Percentiles rank a stretch among this genome's conserved stretches.
Evolutionary conservation across 345 rosid species (phyloP).

Genomic region (Mallotus nudiflorus): DNA sequence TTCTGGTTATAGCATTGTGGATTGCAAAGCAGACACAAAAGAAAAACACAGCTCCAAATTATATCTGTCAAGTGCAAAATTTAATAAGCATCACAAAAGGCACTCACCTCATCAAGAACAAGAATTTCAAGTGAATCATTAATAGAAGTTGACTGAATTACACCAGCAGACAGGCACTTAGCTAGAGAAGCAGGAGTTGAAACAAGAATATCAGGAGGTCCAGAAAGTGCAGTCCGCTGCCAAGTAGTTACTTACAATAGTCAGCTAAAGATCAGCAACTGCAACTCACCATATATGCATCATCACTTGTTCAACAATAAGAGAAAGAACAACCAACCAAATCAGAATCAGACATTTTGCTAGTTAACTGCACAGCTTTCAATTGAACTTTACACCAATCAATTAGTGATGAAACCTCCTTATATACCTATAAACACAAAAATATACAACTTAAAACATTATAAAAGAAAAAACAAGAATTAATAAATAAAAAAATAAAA

Average conservation of each 20-base stretch:
- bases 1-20: too few species aligned
- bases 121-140: conserved; percentile 71
- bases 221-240: conserved; percentile 73
- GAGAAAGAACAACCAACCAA: conserved; percentile 48
- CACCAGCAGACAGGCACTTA: conserved; percentile 71
- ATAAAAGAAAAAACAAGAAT: neutral
- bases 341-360: conserved; percentile 69
- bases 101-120: conserved; percentile 91
- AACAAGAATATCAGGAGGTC: conserved; percentile 71
- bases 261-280: neutral
- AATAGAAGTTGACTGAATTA: conserved; percentile 54
- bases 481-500: neutral
- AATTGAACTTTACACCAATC: conserved; percentile 77
- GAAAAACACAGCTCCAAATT: neutral
- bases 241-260: conserved; percentile 16
- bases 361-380: conserved; percentile 67
- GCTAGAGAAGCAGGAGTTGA: conserved; percentile 84
- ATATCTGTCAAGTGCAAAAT: neutral
- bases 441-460: neutral
- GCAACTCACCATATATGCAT: neutral
- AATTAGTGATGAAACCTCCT: conserved; percentile 60
- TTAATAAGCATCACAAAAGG: neutral
- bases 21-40: too few species aligned
- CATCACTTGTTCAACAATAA: neutral
- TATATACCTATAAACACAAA: conserved; percentile 49